Percentiles rank a stretch among this genome's conserved stretches.
Evolutionary conservation across 352 stramenopile species (phyloP).

Genomic region (Globisporangium radiosum): DNA sequence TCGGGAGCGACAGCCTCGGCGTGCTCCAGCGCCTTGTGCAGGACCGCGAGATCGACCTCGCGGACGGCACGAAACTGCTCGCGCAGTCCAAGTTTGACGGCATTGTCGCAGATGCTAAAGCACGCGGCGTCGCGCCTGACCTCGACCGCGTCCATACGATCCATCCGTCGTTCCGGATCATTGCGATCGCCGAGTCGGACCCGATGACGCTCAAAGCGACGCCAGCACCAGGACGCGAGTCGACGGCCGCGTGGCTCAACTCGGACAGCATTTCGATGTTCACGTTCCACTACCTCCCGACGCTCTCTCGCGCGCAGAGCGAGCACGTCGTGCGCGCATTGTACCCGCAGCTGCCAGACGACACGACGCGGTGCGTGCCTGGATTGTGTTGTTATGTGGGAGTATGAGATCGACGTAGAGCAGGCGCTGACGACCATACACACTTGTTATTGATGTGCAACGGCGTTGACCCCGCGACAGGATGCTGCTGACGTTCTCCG

Average conservation of each 20-base stretch:
- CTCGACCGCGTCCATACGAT: constrained; percentile 48
- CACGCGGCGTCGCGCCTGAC: constrained; percentile 11
- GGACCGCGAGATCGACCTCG: constrained; percentile 85
- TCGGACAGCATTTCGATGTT: constrained; percentile 81
- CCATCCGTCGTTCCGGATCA: constrained; percentile 86
- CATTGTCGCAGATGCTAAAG: constrained; percentile 22
- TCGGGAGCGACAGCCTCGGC: constrained; percentile 86
- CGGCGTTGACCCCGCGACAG: constrained; percentile 11
- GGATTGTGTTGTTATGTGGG: not conserved
- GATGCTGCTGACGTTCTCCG: constrained; percentile 46
- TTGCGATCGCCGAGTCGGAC: constrained; percentile 75
- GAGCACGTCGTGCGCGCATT: constrained; percentile 43
- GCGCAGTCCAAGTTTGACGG: constrained; percentile 49
- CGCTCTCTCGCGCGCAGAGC: constrained; percentile 30
- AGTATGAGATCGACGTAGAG: not conserved
- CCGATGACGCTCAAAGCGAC: constrained; percentile 24
- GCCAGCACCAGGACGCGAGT: constrained; percentile 29
- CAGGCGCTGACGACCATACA: too few species aligned
- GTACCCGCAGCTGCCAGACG: constrained; percentile 43
- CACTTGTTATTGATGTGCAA: too few species aligned
- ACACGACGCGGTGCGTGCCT: constrained; percentile 41
- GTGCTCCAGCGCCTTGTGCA: constrained; percentile 85
- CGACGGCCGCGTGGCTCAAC: constrained; percentile 55
- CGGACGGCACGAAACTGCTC: constrained; percentile 83
- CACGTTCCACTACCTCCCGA: constrained; percentile 53